These are phyloP conservation scores for Neobulgaria alba DNA, from an alignment of 2,329 filamentous ascomycete genomes.

Conservation along the genomic window DNA sequence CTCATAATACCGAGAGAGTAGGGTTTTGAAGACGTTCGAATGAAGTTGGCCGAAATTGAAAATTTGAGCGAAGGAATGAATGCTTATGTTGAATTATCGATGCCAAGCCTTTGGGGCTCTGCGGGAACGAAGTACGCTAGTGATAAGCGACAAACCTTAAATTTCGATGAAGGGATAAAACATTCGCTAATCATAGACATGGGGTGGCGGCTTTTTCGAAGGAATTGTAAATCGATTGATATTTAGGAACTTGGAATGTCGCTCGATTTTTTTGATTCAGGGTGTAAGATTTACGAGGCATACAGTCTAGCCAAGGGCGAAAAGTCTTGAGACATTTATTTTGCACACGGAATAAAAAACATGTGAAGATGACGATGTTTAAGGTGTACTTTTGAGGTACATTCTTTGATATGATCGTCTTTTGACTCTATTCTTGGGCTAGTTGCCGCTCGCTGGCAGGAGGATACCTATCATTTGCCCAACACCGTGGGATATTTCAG, in stretches of 20 bases:
- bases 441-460: background rate
- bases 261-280: background rate
- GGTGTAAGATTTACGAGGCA: too few relatives aligned
- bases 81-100: conserved; percentile 6
- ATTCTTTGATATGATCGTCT: too few relatives aligned
- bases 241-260: background rate
- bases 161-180: background rate
- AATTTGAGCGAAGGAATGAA: conserved; percentile 2
- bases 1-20: too few relatives aligned
- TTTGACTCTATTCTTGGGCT: background rate
- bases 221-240: background rate
- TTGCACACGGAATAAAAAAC: too few relatives aligned
- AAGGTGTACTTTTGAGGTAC: too few relatives aligned
- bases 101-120: conserved; percentile 19
- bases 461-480: background rate
- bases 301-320: too few relatives aligned
- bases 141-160: conserved; percentile 3
- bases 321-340: too few relatives aligned
- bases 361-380: too few relatives aligned
- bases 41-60: too few relatives aligned
- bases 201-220: too few relatives aligned
- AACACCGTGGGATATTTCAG: background rate
- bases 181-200: too few relatives aligned
- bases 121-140: background rate
- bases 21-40: too few relatives aligned